phyloP scores from a whole-genome alignment of 192 early-diverging fungal genomes.

The Phlyctochytrium planicorne region DNA sequence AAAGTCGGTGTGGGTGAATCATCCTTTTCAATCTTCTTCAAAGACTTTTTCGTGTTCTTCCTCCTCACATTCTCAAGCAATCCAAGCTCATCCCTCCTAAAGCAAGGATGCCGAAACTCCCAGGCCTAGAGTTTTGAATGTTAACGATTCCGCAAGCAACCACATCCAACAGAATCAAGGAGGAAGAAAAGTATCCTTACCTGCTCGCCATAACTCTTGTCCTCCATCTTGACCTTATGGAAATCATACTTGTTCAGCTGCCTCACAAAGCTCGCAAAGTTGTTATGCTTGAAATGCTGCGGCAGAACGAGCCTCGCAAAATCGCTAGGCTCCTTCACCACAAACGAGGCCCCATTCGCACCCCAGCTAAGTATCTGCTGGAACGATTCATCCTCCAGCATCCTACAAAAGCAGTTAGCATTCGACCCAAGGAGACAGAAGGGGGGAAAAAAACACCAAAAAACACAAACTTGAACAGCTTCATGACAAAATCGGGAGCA shows the following conservation, averaged over 20 bases:
- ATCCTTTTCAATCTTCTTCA: too few species aligned
- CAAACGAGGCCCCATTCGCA: conserved; percentile 79
- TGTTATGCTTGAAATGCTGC: conserved; percentile 89
- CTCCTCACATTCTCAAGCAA: conserved; percentile 71
- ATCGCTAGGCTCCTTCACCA: conserved; percentile 81
- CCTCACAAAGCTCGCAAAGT: conserved; percentile 88
- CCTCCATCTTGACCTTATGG: conserved; percentile 37
- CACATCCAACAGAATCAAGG: too few species aligned
- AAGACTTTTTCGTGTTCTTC: conserved; percentile 34
- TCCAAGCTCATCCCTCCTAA: conserved; percentile 69
- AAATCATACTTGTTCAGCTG: conserved; percentile 77
- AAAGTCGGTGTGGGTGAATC: too few species aligned
- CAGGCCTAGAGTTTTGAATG: conserved; percentile 72
- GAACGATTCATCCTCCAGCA: conserved; percentile 68
- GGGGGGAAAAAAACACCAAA: not conserved
- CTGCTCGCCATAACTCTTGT: conserved; percentile 41
- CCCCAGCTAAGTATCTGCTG: conserved; percentile 71
- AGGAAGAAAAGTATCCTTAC: too few species aligned
- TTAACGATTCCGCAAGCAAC: not conserved
- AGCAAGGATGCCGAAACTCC: conserved; percentile 87
- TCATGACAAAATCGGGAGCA: conserved; percentile 35
- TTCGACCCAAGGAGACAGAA: too few species aligned
- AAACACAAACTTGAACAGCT: conserved; percentile 23
- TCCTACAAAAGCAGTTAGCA: too few species aligned
- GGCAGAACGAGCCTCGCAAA: conserved; percentile 77